Conservation (phyloP, 495 filamentous ascomycete genomes). For the Tuber aestivum region DNA sequence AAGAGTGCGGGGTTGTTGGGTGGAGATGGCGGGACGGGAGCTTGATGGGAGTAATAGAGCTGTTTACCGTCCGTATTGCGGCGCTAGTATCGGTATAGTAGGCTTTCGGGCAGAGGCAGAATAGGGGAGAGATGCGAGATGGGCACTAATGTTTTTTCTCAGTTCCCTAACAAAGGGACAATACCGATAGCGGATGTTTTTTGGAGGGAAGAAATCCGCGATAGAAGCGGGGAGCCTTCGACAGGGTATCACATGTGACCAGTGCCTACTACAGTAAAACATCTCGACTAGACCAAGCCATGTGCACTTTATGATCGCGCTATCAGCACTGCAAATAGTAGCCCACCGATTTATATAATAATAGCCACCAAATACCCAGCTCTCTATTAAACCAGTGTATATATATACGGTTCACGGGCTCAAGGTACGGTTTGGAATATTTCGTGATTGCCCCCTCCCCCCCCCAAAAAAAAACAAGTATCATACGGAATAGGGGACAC, state of each 20-base stretch:
- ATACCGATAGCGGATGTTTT: not conserved
- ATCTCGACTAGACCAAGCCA: not conserved
- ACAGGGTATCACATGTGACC: not conserved
- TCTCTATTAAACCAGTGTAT: not conserved
- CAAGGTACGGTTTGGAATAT: not conserved
- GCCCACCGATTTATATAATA: not conserved
- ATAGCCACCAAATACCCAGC: not conserved
- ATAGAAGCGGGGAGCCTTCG: not conserved
- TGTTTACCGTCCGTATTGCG: not conserved
- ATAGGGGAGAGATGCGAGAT: not conserved
- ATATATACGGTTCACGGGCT: not conserved
- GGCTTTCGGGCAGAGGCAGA: not conserved
- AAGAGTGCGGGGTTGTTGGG: conserved; percentile 32
- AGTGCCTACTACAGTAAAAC: not conserved
- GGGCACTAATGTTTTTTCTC: not conserved
- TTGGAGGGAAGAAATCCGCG: not conserved
- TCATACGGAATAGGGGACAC: not conserved
- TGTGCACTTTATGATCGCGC: not conserved
- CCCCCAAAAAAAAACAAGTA: not conserved
- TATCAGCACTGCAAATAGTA: too few relatives aligned
- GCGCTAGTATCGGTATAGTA: not conserved
- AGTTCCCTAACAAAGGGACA: not conserved
- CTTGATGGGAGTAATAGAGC: not conserved
- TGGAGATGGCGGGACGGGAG: not conserved
- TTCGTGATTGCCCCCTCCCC: not conserved